Evolutionary conservation across 768 basidiomycete genomes (phyloP), one percentile per base, ranked within the genome.

Genomic region (Lactarius indigo): DNA sequence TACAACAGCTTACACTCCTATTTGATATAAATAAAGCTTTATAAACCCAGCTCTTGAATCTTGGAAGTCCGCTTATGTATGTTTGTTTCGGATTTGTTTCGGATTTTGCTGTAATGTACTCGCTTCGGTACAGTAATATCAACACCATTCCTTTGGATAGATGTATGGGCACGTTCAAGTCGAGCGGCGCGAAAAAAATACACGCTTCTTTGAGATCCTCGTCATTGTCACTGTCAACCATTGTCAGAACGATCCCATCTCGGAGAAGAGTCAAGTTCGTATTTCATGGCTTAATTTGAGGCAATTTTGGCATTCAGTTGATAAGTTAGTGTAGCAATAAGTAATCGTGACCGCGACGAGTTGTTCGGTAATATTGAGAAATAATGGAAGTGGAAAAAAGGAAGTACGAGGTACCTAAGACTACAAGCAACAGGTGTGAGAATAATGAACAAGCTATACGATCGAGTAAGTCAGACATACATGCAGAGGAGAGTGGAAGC

Each of bases 381-480:
- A 56, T 56, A 50, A 50, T 26, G 50, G 23, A 52, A 52, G 30
- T 10, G 30, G 30, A 56, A 31, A 23, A 17, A 41, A 30, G 44
- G 41, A 59, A 59, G 13, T 30, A 37, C 35, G 41, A 28, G 33
- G 31, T 28, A 23, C 44, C 60, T 66, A 66, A 57, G 30, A 66
- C 42, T 66, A 66, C 61, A 66, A 30, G 59, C 54, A 47, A 18
- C 26, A 30, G 31, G 12, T 28, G 26, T 8, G 33, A 50, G 37
- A 61, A 35, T 52, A 39, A 63, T 17, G 50, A 37, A 42, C 52
- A 54, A 63, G 26, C 57, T 58, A 50, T 52, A 67, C 65, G 57
- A 63, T 42, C 17, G 33, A 35, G 9, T 58, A 50, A 20, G 60
- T 62, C 65, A 66, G 44, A 41, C 35, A 18, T 55, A 54, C 56